A percentile compares a stretch with the other conserved stretches of the same genome.
phyloP scores from a whole-genome alignment of 192 early-diverging fungal species.

The Umbelopsis isabellina region DNA sequence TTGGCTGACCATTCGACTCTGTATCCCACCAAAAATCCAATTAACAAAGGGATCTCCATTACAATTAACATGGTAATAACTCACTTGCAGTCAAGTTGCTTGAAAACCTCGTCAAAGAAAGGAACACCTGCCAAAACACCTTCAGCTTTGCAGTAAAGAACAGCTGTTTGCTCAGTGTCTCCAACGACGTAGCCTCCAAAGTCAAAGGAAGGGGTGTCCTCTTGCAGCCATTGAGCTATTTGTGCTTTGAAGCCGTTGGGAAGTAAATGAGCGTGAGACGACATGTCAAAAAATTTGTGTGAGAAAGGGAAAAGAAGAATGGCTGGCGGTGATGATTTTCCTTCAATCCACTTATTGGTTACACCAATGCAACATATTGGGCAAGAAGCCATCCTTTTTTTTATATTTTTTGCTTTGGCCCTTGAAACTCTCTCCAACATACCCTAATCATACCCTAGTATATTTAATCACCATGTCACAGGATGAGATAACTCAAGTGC shows the following conservation, averaged over 20 bases:
- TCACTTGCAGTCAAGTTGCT: slow-evolving; percentile 85
- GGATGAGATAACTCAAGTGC: slow-evolving; percentile 27
- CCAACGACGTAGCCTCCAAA: slow-evolving; percentile 98
- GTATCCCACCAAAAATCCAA: slow-evolving; percentile 6
- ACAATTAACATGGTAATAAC: slow-evolving; percentile 8
- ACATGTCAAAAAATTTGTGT: slow-evolving; percentile 23
- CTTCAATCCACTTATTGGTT: not conserved
- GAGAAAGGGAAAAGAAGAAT: not conserved
- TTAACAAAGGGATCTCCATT: not conserved
- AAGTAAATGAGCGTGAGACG: slow-evolving; percentile 69
- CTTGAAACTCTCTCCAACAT: slow-evolving; percentile 13
- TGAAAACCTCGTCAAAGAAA: slow-evolving; percentile 95
- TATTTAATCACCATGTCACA: slow-evolving; percentile 23
- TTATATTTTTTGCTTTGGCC: slow-evolving; percentile 5
- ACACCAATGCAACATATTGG: slow-evolving; percentile 12
- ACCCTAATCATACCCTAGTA: slow-evolving; percentile 21
- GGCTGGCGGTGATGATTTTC: not conserved
- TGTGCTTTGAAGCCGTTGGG: slow-evolving; percentile 72
- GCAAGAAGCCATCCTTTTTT: slow-evolving; percentile 13
- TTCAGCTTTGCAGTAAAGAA: slow-evolving; percentile 84
- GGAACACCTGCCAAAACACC: slow-evolving; percentile 94
- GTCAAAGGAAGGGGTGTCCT: slow-evolving; percentile 98
- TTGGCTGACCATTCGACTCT: slow-evolving; percentile 85
- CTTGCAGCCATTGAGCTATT: slow-evolving; percentile 84
- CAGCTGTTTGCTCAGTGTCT: slow-evolving; percentile 77